These are phyloP conservation scores for Zasmidium angulare DNA, from an alignment of 2,329 filamentous ascomycete species.

Conservation along the genomic window DNA sequence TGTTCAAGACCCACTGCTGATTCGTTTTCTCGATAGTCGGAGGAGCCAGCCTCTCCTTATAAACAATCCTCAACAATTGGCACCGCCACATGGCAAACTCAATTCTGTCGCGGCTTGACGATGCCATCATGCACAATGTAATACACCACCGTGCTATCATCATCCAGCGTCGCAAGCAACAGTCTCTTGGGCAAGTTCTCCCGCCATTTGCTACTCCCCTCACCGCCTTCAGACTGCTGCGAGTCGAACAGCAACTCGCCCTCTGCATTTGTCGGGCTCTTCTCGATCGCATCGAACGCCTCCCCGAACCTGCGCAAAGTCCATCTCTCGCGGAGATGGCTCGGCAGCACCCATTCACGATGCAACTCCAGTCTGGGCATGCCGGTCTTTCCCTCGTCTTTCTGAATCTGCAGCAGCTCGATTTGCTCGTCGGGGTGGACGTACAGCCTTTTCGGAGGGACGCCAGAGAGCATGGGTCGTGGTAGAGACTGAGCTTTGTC, in stretches of 20 bases:
- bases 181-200: slow-evolving; percentile 59
- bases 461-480: slow-evolving; percentile 67
- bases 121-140: slow-evolving; percentile 85
- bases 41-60: too few species aligned
- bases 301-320: slow-evolving; percentile 64
- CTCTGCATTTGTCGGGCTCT: slow-evolving; percentile 40
- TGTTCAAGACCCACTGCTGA: too few species aligned
- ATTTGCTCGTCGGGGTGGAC: slow-evolving; percentile 82
- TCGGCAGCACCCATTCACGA: slow-evolving; percentile 74
- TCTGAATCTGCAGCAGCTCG: slow-evolving; percentile 61
- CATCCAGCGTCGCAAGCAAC: slow-evolving; percentile 71
- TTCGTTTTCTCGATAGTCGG: too few species aligned
- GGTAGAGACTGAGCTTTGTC: slow-evolving; percentile 41
- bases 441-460: slow-evolving; percentile 72
- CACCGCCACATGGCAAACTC: slow-evolving; percentile 30
- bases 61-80: too few species aligned
- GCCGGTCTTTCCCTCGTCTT: slow-evolving; percentile 35
- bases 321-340: slow-evolving; percentile 72
- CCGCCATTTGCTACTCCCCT: slow-evolving; percentile 40
- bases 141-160: slow-evolving; percentile 81
- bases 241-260: slow-evolving; percentile 27
- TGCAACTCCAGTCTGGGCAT: slow-evolving; percentile 42
- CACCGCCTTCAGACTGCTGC: slow-evolving; percentile 17
- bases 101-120: slow-evolving; percentile 83
- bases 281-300: slow-evolving; percentile 62